Base-by-base conservation (phyloP, 345 rosid species). In the Moricandia arvensis region DNA sequence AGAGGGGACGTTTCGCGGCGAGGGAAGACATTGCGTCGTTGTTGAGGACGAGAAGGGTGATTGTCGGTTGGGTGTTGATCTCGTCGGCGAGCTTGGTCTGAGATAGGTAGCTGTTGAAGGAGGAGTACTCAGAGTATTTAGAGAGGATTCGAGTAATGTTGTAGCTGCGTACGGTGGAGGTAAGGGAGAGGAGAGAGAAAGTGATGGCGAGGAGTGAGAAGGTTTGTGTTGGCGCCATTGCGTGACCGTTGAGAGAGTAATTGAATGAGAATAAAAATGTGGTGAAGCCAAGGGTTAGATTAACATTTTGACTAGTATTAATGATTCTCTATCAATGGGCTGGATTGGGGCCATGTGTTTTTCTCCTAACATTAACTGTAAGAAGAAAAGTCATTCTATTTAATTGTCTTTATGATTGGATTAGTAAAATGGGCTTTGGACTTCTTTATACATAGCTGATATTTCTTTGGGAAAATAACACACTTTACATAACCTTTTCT, bases 1-100 rank as follows among this genome's bases (percentile, higher is more conserved):
- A 80, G 75, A 95, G 89, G 6, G 96, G 88, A 66, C 83, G 91
- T 60, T 85, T 85, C 27, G 69, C 85, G 10, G 90, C 82, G 69
- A 95, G 85, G 2, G 84, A 66, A n/a, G 91, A 64, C 97, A 92
- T 90, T 45, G 92, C 97, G 8, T 81, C 92, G 53, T 95, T 92
- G 88, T 73, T 81, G 71, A 95, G 91, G 17, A 80, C 97, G 38
- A 89, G 88, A 45, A 88, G 85, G 12, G 97, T 95, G 24, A 90
- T 86, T 2, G 97, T 90, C 31, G 80, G 68, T 16, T 97, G 88
- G 75, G 89, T 87, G 87, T 95, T 90, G 87, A 95, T 92, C 54
- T 92, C 97, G 68, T 90, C 97, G 75, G 86, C 93, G 11, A 94
- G 90, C 69, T 83, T 86, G 9, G 97, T 94, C 66, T 86, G 86